Base-by-base conservation (phyloP, 2,329 filamentous ascomycete genomes). In the Lasiodiplodia theobromae region DNA sequence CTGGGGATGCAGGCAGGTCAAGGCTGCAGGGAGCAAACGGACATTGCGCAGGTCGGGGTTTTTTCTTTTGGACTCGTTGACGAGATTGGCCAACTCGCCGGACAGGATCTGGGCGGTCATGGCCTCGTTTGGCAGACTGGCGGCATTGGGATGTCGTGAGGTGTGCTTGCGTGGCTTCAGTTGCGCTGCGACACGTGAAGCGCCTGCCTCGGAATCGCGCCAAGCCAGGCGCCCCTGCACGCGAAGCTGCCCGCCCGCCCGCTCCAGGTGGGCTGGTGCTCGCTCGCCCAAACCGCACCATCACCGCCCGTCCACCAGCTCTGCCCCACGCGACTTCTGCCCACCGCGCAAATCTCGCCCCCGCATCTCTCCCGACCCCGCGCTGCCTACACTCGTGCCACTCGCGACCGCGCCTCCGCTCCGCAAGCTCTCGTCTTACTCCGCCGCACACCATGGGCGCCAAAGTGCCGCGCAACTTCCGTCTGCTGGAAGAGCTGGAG, bases 61-160 rank as follows among this genome's bases (percentile, higher is more conserved):
- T 82, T 97, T 98, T 76, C 95, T 89, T 82, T 97, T 98, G 78
- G 94, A 96, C 84, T 99, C 96, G 81, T 96, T 93, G 75, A 97
- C 91, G 79, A 97, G 88, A 82, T 93, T 96, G 76, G 91, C 88
- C 79, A 97, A 88, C 87, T 97, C 94, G 69, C 92, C 90, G 77
- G 91, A 89, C 76, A 97, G 87, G 76, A 97, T 90, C 87, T 96
- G 93, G 75, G 93, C 91, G 80, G 94, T 96, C 94, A 97, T 97
- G 76, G 83, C 90, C 71, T 60, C 23, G n/a, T 23, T 18, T n/a
- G 37, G 58, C 21, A 23, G 40, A 12, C 12, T 31, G 58, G 25
- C 57, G 58, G 58, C 67, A 68, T 68, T 31, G 51, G 44, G 38
- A 58, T 38, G 53, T n/a, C 28, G 34, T 12, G 47, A 49, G 14